Percentiles rank a stretch among this genome's conserved stretches.
These are phyloP conservation scores for Trichosporon ovoides DNA, from an alignment of 1,284 basidiomycete species.

Conservation along the genomic window DNA sequence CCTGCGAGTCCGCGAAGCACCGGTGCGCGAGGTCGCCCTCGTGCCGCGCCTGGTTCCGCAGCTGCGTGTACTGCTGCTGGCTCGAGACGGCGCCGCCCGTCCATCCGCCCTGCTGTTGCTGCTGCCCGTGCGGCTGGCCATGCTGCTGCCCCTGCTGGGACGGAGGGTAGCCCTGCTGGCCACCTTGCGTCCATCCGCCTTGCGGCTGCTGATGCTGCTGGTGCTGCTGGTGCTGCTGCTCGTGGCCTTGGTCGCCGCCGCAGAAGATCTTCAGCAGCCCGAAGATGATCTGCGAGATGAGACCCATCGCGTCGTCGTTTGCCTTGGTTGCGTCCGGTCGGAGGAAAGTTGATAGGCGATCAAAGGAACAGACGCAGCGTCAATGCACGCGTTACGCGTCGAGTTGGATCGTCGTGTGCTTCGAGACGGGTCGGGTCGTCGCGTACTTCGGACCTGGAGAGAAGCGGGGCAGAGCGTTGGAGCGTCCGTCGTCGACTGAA, in stretches of 20 bases:
- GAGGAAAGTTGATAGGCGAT: no score
- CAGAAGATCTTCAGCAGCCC: slow-evolving; percentile 28
- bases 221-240: slow-evolving; percentile 20
- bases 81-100: slow-evolving; percentile 2
- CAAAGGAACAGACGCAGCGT: no score
- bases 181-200: slow-evolving; percentile 12
- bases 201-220: slow-evolving; percentile 23
- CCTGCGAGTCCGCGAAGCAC: slow-evolving; percentile 44
- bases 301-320: background rate
- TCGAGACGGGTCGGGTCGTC: no score
- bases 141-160: slow-evolving; percentile 22
- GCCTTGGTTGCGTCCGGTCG: no score
- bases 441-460: no score
- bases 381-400: no score
- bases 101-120: slow-evolving; percentile 18
- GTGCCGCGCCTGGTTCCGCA: slow-evolving; percentile 66
- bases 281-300: slow-evolving; percentile 1
- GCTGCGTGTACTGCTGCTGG: slow-evolving; percentile 56
- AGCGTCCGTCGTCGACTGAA: no score
- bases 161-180: slow-evolving; percentile 21
- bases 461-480: no score
- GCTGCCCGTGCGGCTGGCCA: slow-evolving; percentile 11
- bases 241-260: slow-evolving; percentile 17
- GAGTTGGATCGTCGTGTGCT: no score
- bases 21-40: slow-evolving; percentile 56